phyloP scores from a whole-genome alignment of 345 rosid genomes.

The Mallotus nudiflorus region DNA sequence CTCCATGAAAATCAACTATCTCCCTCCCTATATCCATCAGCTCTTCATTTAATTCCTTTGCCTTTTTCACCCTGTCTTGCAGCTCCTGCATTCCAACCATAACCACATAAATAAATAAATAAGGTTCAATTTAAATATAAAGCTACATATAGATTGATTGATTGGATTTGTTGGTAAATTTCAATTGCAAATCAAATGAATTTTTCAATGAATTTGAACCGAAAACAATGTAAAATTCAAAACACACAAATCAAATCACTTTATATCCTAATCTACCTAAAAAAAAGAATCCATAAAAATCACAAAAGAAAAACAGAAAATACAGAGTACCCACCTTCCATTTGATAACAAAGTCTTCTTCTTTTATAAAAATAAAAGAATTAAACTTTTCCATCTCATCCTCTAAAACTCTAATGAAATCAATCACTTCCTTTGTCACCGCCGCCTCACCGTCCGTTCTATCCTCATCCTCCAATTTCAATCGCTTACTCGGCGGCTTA shows the following conservation, averaged over 20 bases:
- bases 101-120: not conserved
- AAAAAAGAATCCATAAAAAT: not conserved
- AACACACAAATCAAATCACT: not conserved
- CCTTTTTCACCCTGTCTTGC: conserved; percentile 59
- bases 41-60: conserved; percentile 56
- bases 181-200: no score
- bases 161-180: no score
- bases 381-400: conserved; percentile 93
- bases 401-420: conserved; percentile 69
- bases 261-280: conserved; percentile 7
- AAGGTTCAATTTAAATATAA: not conserved
- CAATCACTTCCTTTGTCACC: conserved; percentile 67
- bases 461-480: conserved; percentile 5
- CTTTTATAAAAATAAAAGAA: conserved; percentile 81
- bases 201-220: no score
- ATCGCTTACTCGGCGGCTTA: conserved; percentile 38
- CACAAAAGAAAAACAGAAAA: not conserved
- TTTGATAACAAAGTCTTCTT: conserved; percentile 90
- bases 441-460: conserved; percentile 3
- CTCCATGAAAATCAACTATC: conserved; percentile 96
- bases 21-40: conserved; percentile 65
- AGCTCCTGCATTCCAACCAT: conserved; percentile 56
- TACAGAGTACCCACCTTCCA: conserved; percentile 57
- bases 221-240: no score
- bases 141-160: no score